Evolutionary conservation across 2,329 filamentous ascomycete species (phyloP).

Genomic region (Rutstroemia sp.): DNA sequence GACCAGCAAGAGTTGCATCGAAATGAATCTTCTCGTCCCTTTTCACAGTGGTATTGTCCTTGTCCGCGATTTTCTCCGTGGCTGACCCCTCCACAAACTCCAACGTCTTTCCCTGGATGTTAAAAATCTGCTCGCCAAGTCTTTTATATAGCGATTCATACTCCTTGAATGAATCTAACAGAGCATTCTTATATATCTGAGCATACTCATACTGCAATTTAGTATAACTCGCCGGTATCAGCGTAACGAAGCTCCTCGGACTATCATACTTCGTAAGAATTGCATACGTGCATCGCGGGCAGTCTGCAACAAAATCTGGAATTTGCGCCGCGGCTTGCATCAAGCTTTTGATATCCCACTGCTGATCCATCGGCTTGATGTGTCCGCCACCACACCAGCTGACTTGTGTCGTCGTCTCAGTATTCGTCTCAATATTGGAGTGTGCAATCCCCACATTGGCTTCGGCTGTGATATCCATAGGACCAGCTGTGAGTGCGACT

Average conservation of each 20-base stretch:
- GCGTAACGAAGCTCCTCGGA: conserved; percentile 19
- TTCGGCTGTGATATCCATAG: conserved; percentile 11
- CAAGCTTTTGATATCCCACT: conserved; percentile 24
- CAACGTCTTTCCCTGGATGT: neutral
- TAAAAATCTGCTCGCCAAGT: neutral
- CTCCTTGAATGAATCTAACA: conserved; percentile 23
- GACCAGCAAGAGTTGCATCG: neutral
- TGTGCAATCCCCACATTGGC: conserved; percentile 1
- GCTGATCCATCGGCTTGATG: conserved; percentile 18
- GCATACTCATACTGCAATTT: conserved; percentile 22
- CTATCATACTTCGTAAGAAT: conserved; percentile 26
- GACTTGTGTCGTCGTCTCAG: conserved; percentile 7
- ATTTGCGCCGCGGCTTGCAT: conserved; percentile 21
- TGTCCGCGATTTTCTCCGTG: neutral
- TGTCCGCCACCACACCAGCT: conserved; percentile 25
- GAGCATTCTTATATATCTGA: conserved; percentile 15
- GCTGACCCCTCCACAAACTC: neutral
- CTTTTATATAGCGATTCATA: conserved; percentile 15
- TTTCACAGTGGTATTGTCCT: neutral
- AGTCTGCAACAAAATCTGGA: conserved; percentile 21
- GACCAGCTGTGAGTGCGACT: conserved; percentile 17
- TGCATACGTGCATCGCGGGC: conserved; percentile 23
- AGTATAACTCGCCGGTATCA: conserved; percentile 6
- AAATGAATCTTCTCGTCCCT: neutral
- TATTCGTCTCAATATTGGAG: conserved; percentile 1